A percentile compares a stretch with the other conserved stretches of the same genome.
Evolutionary conservation across 495 filamentous ascomycete species (phyloP).

Genomic region (Lepraria neglecta): DNA sequence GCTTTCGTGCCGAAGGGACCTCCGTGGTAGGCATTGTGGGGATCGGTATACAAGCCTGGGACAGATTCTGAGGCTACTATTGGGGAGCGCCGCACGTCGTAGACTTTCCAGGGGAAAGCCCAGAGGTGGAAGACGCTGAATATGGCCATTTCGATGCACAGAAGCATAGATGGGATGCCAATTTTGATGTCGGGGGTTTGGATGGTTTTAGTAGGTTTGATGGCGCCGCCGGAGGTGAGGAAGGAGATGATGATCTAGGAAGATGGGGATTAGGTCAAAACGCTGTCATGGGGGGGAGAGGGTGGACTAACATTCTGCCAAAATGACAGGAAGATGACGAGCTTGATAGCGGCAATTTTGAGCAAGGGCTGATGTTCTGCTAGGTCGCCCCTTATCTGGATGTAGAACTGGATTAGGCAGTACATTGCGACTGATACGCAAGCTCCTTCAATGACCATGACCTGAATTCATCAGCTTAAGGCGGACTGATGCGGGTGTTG

Average conservation of each 20-base stretch:
- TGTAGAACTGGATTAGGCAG: conserved; percentile 84
- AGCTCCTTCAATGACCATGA: conserved; percentile 60
- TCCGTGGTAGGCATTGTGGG: conserved; percentile 50
- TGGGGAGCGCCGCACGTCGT: conserved; percentile 36
- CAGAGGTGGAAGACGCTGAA: conserved; percentile 75
- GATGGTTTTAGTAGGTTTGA: conserved; percentile 56
- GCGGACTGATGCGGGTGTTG: neutral
- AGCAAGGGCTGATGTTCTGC: conserved; percentile 67
- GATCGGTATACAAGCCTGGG: conserved; percentile 44
- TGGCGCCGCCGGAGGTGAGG: conserved; percentile 54
- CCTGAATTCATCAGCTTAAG: conserved; percentile 37
- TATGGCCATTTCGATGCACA: conserved; percentile 83
- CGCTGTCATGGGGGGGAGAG: neutral
- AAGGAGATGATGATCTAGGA: conserved; percentile 59
- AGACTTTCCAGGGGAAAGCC: conserved; percentile 73
- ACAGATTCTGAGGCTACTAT: conserved; percentile 38
- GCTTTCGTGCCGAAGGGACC: conserved; percentile 58
- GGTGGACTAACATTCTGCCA: conserved; percentile 62
- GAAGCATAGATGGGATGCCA: conserved; percentile 69
- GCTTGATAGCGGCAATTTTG: conserved; percentile 82
- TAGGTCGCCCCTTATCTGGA: conserved; percentile 64
- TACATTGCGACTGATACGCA: conserved; percentile 88
- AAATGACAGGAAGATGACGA: conserved; percentile 92
- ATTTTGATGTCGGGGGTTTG: conserved; percentile 70
- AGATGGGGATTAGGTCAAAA: conserved; percentile 8